These are phyloP conservation scores for Fusarium veterinarium DNA, from an alignment of 2,329 filamentous ascomycete genomes.

Conservation along the genomic window DNA sequence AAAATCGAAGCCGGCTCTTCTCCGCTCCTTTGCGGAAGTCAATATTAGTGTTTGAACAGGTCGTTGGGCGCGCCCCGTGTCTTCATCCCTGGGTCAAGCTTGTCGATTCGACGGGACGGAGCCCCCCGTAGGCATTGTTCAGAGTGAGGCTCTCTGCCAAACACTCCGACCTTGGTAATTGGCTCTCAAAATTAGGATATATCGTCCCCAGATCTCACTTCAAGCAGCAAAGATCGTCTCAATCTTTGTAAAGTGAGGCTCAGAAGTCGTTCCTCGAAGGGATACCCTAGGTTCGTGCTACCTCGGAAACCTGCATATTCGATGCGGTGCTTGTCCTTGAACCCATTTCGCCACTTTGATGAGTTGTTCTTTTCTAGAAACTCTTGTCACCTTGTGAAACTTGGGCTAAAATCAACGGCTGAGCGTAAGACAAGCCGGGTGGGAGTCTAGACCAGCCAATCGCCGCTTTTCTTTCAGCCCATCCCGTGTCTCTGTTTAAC, in stretches of 20 bases:
- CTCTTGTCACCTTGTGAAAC: constrained; percentile 18
- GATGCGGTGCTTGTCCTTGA: constrained; percentile 10
- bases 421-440: constrained; percentile 12
- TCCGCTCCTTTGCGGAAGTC: constrained; percentile 3
- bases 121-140: constrained; percentile 3
- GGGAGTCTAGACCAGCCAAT: constrained; percentile 19
- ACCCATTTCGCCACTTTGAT: constrained; percentile 28
- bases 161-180: constrained; percentile 3
- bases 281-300: constrained; percentile 9
- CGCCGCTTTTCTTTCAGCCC: constrained; percentile 6
- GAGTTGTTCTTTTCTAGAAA: constrained; percentile 33
- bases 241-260: constrained; percentile 13
- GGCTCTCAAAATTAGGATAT: neutral
- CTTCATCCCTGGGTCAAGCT: neutral
- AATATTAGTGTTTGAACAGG: neutral
- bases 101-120: constrained; percentile 2
- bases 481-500: neutral
- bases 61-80: constrained; percentile 3
- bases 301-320: constrained; percentile 17
- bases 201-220: constrained; percentile 1
- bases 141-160: constrained; percentile 7
- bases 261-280: neutral
- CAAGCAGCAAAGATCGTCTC: constrained; percentile 11
- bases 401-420: neutral
- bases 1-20: neutral